Evolutionary conservation across 768 basidiomycete genomes (phyloP), one percentile per base, ranked within the genome.

Genomic region (Hericium erinaceus): DNA sequence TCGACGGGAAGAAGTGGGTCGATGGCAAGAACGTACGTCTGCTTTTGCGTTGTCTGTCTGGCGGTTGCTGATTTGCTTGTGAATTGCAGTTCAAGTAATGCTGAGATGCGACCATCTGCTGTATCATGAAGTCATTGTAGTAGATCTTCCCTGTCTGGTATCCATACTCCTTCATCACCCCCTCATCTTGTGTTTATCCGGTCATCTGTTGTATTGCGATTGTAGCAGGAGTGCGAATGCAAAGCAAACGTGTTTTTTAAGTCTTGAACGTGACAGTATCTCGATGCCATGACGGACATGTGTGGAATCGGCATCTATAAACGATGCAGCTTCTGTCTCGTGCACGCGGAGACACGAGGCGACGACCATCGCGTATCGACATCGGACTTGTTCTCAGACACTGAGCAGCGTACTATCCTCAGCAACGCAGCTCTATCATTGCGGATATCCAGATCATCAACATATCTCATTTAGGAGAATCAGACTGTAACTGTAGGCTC

Each of bases 1-100:
- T 97, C 57, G 85, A 86, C 63, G 95, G 87, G 33, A 93, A 91
- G 82, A 81, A 82, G 70, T 97, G 92, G 91, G 84, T 74, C 52
- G 94, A 95, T 74, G 90, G 90, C 63, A 92, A 92, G 80, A 88
- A 84, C 70, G 87, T 92, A 70, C 77, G 90, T 81, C 15, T 24
- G 28, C 38, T 56, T 33, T 33, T 33, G 8, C 8, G 9, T 33
- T 10, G 33, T 33, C 9, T 33, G 9, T 10, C 18, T 53, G n/a
- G 24, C 15, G 3, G 13, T 55, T 56, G n/a, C 53, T 57, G 16
- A 46, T 18, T 12, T 16, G 4, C 11, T 15, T 51, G 39, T 48
- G 16, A 18, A 39, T 15, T 57, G 9, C 58, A 70, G 69, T 71
- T 71, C 69, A 71, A 71, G 65, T 71, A 68, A 61, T 57, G 5